These are phyloP conservation scores for Asterionellopsis glacialis DNA, from an alignment of 108 stramenopile genomes.

Conservation along the genomic window DNA sequence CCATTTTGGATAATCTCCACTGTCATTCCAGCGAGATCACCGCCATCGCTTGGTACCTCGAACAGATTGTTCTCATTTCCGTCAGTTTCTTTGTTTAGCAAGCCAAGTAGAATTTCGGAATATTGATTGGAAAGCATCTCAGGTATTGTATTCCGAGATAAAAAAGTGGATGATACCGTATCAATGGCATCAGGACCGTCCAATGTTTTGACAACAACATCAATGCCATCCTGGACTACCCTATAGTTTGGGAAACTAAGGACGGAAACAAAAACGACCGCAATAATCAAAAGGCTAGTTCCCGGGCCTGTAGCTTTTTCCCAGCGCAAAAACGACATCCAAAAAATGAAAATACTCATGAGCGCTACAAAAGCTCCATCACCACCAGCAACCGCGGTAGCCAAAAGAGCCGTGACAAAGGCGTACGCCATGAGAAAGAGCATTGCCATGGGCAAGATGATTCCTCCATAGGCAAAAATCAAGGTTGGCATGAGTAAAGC, in stretches of 20 bases:
- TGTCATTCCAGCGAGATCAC: background rate
- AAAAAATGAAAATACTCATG: background rate
- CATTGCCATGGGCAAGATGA: conserved; percentile 1
- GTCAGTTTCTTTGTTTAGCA: background rate
- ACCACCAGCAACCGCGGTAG: background rate
- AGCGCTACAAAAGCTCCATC: conserved; percentile 7
- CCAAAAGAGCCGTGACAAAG: background rate
- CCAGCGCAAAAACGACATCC: conserved; percentile 2
- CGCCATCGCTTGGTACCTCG: background rate
- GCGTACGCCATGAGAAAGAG: conserved; percentile 3
- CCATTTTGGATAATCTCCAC: background rate
- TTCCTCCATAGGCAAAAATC: conserved; percentile 4
- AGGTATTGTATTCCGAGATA: too few relatives aligned
- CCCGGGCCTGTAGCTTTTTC: conserved; percentile 1
- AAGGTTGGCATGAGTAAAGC: conserved; percentile 8
- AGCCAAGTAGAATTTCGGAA: background rate
- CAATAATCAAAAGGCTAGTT: conserved; percentile 8
- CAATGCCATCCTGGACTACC: too few relatives aligned
- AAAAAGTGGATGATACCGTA: too few relatives aligned
- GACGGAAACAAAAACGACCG: background rate
- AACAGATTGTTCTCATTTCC: background rate
- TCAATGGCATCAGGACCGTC: too few relatives aligned
- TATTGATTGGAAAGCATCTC: background rate
- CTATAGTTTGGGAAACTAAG: too few relatives aligned
- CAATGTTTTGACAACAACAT: too few relatives aligned